phyloP scores from a whole-genome alignment of 176 grass and related monocot genomes.

The Oryza officinalis region DNA sequence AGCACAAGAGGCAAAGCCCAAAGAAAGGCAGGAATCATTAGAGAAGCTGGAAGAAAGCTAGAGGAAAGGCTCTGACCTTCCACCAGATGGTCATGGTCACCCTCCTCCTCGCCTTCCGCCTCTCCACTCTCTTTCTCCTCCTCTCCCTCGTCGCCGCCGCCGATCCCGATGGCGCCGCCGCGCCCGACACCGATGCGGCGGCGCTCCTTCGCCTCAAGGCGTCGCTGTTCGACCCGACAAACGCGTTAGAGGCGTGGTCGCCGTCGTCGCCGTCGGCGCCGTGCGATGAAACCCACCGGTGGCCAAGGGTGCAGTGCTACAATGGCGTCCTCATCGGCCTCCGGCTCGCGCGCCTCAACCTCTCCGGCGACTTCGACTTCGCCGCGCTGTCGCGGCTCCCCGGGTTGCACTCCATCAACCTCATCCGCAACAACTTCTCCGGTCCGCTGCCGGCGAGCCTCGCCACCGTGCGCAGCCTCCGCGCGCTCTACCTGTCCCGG shows the following conservation, averaged over 20 bases:
- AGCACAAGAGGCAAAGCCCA: slow-evolving; percentile 36
- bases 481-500: slow-evolving; percentile 62
- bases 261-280: slow-evolving; percentile 23
- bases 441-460: slow-evolving; percentile 52
- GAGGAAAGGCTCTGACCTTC: slow-evolving; percentile 49
- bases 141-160: no score
- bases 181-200: slow-evolving; percentile 27
- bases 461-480: slow-evolving; percentile 37
- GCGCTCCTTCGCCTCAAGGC: slow-evolving; percentile 63
- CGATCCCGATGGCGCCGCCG: neutral
- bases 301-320: slow-evolving; percentile 66
- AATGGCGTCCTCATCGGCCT: slow-evolving; percentile 53
- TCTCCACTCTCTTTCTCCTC: slow-evolving; percentile 24
- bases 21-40: slow-evolving; percentile 37
- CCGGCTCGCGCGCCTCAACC: slow-evolving; percentile 52
- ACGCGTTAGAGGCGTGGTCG: slow-evolving; percentile 36
- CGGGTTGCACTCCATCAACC: slow-evolving; percentile 52
- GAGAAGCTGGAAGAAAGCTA: slow-evolving; percentile 47
- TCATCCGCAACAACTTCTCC: slow-evolving; percentile 58
- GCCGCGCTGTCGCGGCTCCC: slow-evolving; percentile 47
- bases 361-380: slow-evolving; percentile 58
- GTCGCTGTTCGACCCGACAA: slow-evolving; percentile 46
- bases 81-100: slow-evolving; percentile 56
- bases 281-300: slow-evolving; percentile 26
- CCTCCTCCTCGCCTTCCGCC: slow-evolving; percentile 42